A percentile compares a stretch with the other conserved stretches of the same genome.
Conservation (phyloP, 2,329 filamentous ascomycete species). For the Aspergillus sp. region DNA sequence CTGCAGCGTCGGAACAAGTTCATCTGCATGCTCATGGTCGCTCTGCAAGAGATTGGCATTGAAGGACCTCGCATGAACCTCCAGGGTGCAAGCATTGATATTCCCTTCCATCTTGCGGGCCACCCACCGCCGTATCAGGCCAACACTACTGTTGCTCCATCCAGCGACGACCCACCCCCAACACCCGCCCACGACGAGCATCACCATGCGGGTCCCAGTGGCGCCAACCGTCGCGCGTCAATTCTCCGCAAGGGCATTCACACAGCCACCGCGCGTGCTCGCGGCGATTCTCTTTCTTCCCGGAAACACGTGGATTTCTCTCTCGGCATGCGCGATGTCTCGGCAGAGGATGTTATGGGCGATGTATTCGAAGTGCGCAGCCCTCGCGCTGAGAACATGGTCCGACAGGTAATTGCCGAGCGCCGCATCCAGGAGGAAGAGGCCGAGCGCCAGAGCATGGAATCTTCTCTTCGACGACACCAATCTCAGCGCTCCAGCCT, state of each 20-base stretch:
- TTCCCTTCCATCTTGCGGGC: slow-evolving; percentile 68
- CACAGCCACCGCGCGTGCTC: slow-evolving; percentile 50
- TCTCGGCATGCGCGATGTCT: slow-evolving; percentile 66
- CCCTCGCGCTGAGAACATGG: slow-evolving; percentile 46
- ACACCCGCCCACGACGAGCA: slow-evolving; percentile 31
- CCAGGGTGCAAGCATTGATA: slow-evolving; percentile 69
- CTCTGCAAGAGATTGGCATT: slow-evolving; percentile 82
- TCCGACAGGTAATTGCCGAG: slow-evolving; percentile 42
- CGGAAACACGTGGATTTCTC: slow-evolving; percentile 74
- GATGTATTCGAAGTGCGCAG: slow-evolving; percentile 67
- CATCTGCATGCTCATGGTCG: slow-evolving; percentile 85
- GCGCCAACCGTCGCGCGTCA: slow-evolving; percentile 48
- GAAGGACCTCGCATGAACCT: slow-evolving; percentile 78
- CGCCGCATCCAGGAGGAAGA: slow-evolving; percentile 44
- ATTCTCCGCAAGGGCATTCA: slow-evolving; percentile 59
- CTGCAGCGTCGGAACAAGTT: slow-evolving; percentile 92
- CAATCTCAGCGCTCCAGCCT: slow-evolving; percentile 27
- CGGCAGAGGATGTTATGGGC: slow-evolving; percentile 62
- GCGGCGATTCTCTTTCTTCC: slow-evolving; percentile 61
- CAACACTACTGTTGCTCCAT: slow-evolving; percentile 40
- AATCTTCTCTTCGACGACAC: slow-evolving; percentile 32
- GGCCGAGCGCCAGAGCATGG: slow-evolving; percentile 33
- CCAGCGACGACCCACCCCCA: slow-evolving; percentile 45
- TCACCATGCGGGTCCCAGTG: slow-evolving; percentile 33
- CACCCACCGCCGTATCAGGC: slow-evolving; percentile 49